Conservation (phyloP, 495 filamentous ascomycete species). For the Pyronema domesticum region DNA sequence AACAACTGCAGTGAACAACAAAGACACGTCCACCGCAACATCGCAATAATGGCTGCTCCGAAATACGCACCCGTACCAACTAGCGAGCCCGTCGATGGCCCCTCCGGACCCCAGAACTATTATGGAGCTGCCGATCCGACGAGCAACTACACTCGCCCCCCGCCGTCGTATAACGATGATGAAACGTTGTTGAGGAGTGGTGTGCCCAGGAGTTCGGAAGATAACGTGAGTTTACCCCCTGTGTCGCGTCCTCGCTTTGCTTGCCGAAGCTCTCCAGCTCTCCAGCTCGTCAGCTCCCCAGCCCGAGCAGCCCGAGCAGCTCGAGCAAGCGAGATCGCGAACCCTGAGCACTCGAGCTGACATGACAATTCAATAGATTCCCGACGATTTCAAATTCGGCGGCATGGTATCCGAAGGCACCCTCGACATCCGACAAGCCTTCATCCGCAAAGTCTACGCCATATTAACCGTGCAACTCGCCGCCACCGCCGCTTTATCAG, state of each 20-base stretch:
- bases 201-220: slow-evolving; percentile 56
- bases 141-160: slow-evolving; percentile 56
- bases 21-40: too few relatives aligned
- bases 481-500: slow-evolving; percentile 61
- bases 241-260: background rate
- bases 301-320: too few relatives aligned
- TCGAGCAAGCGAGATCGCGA: too few relatives aligned
- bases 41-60: background rate
- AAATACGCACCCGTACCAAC: background rate
- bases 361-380: slow-evolving; percentile 37
- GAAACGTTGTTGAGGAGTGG: slow-evolving; percentile 38
- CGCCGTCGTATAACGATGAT: slow-evolving; percentile 59
- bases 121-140: slow-evolving; percentile 23
- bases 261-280: background rate
- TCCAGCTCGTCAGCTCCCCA: background rate
- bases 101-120: slow-evolving; percentile 1
- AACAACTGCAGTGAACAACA: too few relatives aligned
- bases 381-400: slow-evolving; percentile 98
- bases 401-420: slow-evolving; percentile 83
- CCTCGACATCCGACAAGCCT: slow-evolving; percentile 89
- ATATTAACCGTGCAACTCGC: slow-evolving; percentile 82
- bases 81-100: background rate
- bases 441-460: slow-evolving; percentile 83
- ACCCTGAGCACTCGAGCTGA: background rate
- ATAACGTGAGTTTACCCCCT: slow-evolving; percentile 34